A percentile compares a stretch with the other conserved stretches of the same genome.
Evolutionary conservation across 2,329 filamentous ascomycete species (phyloP).

Genomic region (Calcarisporium arbuscula): DNA sequence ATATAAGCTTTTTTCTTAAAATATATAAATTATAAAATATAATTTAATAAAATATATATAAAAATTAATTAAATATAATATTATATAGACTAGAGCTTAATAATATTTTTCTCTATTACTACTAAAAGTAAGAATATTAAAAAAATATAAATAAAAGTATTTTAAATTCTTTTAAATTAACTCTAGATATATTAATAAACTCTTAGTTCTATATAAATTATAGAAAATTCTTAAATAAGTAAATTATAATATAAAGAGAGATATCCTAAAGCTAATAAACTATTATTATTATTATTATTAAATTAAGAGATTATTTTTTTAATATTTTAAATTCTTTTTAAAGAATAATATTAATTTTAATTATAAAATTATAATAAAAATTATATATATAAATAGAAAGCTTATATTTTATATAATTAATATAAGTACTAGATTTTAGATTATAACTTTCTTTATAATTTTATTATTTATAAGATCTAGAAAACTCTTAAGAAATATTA

Average conservation of each 20-base stretch:
- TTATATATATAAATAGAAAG: not conserved
- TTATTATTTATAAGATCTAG: conserved; percentile 1
- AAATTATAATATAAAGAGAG: not conserved
- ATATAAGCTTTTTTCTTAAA: not conserved
- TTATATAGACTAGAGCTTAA: too few relatives aligned
- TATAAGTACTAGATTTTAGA: not conserved
- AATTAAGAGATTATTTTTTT: too few relatives aligned
- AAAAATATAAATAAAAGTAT: not conserved
- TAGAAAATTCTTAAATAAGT: not conserved
- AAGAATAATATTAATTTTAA: conserved; percentile 1
- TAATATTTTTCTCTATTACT: too few relatives aligned
- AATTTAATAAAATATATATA: not conserved
- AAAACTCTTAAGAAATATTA: not conserved
- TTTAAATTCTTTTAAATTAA: not conserved
- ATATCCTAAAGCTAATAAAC: conserved; percentile 2
- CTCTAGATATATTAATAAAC: conserved; percentile 1
- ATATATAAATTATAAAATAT: not conserved
- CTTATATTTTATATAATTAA: not conserved
- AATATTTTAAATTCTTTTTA: not conserved
- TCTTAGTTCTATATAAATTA: not conserved
- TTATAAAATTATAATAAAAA: not conserved
- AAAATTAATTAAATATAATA: conserved; percentile 3
- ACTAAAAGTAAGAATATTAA: not conserved
- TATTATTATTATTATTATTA: conserved; percentile 4
- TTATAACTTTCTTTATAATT: not conserved